A percentile compares a stretch with the other conserved stretches of the same genome.
Evolutionary conservation across 495 filamentous ascomycete species (phyloP).

Genomic region (Pyrenopolyporus hunteri): DNA sequence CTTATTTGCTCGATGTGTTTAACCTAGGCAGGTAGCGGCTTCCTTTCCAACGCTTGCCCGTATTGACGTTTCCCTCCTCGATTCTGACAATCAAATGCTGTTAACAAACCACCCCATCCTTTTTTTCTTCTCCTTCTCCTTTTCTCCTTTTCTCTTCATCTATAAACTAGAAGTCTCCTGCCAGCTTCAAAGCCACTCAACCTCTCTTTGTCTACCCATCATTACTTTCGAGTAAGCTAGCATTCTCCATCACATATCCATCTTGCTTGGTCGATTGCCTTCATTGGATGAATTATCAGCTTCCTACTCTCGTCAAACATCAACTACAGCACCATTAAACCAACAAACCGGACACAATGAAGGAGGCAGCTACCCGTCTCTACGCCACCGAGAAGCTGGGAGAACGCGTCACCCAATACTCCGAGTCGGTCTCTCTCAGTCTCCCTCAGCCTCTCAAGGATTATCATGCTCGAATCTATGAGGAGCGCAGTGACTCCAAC

Average conservation of each 20-base stretch:
- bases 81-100: no score
- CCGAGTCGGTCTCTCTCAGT: slow-evolving; percentile 35
- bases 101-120: no score
- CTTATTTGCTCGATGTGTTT: not conserved
- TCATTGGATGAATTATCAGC: not conserved
- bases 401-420: slow-evolving; percentile 39
- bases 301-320: not conserved
- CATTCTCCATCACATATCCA: no score
- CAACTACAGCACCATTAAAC: not conserved
- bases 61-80: no score
- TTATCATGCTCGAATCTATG: slow-evolving; percentile 40
- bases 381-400: slow-evolving; percentile 43
- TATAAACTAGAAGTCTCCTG: no score
- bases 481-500: slow-evolving; percentile 31
- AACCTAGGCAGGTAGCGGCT: not conserved
- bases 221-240: no score
- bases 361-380: slow-evolving; percentile 37
- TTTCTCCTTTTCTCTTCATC: no score
- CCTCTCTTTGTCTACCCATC: no score
- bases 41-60: no score
- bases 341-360: slow-evolving; percentile 38
- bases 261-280: no score
- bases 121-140: no score
- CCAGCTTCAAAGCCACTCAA: no score
- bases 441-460: slow-evolving; percentile 39